Evolutionary conservation across 169 alveolate genomes (phyloP), one percentile per base, ranked within the genome.

Genomic region (Babesia gibsoni): DNA sequence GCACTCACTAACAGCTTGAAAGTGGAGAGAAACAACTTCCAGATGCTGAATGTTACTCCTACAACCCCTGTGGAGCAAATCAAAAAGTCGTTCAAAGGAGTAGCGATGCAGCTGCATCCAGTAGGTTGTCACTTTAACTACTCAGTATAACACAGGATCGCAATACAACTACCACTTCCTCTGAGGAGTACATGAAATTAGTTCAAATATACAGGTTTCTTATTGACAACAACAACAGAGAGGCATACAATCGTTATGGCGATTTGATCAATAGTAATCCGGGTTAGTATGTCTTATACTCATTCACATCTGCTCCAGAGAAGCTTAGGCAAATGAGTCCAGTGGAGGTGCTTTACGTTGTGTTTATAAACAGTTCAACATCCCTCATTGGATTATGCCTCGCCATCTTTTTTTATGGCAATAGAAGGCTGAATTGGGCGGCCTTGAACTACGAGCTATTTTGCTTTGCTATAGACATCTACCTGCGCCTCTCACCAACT

Each of bases 21-120:
- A 43, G 27, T 39, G 45, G 81, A 56, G 22, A 49, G 41, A 65
- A 77, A 95, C 82, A 94, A 89, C 84, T 96, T 95, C 73, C 93
- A 92, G 77, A 86, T 93, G 14, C 84, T 96, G 68, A 97, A 96
- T 27, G 83, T 96, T 45, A 84, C 96, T 1, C 94, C 87, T 57
- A 82, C 82, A 57, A 95, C 97, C 27, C 79, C 91, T 22, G 96
- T 85, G 57, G 95, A 93, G n/a, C 91, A 89, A 18, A 94, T 95
- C 45, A 94, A 90, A 65, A 92, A 91, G 75, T 97, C 99, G 33
- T 97, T 96, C 88, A 93, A 94, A 68, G 93, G 90, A 64, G 89
- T 63, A 39, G 86, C 86, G 27, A 35, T 77, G 33, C 36, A 16
- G 36, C 41, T 77, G 0, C 86, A 77, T 49, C 86, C 86, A n/a